Evolutionary conservation across 2,329 filamentous ascomycete species (phyloP).

Genomic region (Bretziella fagacearum): DNA sequence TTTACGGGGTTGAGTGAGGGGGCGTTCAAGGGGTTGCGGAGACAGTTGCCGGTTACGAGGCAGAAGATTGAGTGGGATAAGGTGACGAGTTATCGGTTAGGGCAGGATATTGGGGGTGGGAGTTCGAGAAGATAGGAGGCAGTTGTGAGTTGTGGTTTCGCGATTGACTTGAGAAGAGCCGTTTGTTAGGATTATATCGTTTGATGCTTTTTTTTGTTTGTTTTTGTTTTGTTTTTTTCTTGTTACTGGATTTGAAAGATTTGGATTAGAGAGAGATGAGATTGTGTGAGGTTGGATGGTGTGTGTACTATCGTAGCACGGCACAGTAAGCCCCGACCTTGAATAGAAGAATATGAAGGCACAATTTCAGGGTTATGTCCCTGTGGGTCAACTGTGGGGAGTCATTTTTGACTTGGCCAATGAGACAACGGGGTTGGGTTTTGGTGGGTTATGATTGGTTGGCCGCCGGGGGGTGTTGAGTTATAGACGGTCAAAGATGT

Average conservation of each 20-base stretch:
- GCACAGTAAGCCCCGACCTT: too few relatives aligned
- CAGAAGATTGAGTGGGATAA: conserved; percentile 99
- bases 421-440: not conserved
- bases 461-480: not conserved
- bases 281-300: too few relatives aligned
- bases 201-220: too few relatives aligned
- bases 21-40: conserved; percentile 79
- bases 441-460: not conserved
- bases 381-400: not conserved
- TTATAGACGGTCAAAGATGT: not conserved
- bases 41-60: conserved; percentile 87
- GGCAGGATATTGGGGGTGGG: conserved; percentile 60
- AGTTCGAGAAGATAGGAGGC: conserved; percentile 32
- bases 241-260: too few relatives aligned
- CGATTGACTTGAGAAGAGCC: not conserved
- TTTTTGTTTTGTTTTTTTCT: too few relatives aligned
- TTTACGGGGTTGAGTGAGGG: conserved; percentile 83
- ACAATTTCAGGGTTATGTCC: not conserved
- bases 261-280: too few relatives aligned
- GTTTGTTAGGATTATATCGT: not conserved
- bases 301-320: too few relatives aligned
- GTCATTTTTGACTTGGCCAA: not conserved
- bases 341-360: too few relatives aligned
- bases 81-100: conserved; percentile 77
- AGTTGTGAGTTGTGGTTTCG: not conserved